phyloP scores from a whole-genome alignment of 148 eudicot species.

The Selenicereus undatus region DNA sequence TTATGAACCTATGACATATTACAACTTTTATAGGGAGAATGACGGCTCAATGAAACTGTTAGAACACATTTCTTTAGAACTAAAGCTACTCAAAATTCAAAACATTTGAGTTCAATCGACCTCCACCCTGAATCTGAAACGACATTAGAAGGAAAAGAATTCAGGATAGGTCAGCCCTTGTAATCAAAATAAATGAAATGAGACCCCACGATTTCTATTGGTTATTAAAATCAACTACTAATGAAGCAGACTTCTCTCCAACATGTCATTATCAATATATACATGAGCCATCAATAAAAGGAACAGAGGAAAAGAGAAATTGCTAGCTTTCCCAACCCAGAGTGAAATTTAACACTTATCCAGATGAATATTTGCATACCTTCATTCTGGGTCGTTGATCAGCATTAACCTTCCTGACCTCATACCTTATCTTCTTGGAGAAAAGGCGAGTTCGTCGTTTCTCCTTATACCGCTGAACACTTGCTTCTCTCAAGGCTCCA shows the following conservation, averaged over 20 bases:
- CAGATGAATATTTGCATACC: slow-evolving; percentile 39
- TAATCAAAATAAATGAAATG: slow-evolving; percentile 3
- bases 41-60: not conserved
- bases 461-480: slow-evolving; percentile 83
- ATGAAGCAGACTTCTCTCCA: not conserved
- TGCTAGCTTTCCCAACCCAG: not conserved
- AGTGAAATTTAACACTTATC: slow-evolving; percentile 12
- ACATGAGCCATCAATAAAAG: not conserved
- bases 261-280: not conserved
- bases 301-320: not conserved
- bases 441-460: slow-evolving; percentile 75
- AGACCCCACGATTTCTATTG: slow-evolving; percentile 1
- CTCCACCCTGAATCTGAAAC: not conserved
- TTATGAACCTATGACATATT: too few species aligned
- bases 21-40: not conserved
- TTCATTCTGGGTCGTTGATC: slow-evolving; percentile 86
- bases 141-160: not conserved
- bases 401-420: slow-evolving; percentile 84
- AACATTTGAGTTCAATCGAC: not conserved
- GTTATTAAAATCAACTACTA: not conserved
- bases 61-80: not conserved
- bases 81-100: not conserved
- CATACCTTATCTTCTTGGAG: slow-evolving; percentile 82
- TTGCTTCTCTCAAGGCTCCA: slow-evolving; percentile 76
- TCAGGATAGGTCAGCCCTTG: not conserved